Evolutionary conservation across 768 basidiomycete genomes (phyloP), one percentile per base, ranked within the genome.

Genomic region (Trametes punicea): DNA sequence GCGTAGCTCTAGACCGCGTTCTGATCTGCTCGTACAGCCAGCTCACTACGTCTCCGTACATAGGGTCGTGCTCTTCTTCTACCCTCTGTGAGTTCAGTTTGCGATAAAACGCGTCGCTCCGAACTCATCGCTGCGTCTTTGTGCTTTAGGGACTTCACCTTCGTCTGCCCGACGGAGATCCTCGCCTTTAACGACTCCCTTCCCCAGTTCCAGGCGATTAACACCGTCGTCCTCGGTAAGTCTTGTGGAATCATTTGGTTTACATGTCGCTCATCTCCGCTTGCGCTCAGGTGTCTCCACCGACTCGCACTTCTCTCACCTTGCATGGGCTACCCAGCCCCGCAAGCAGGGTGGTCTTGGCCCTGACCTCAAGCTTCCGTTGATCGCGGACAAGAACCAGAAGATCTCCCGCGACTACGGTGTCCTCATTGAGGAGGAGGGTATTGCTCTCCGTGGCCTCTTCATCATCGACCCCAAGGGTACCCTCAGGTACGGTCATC

Each of bases 131-230:
- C 34, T 10, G 34, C 44, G 26, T 21, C 18, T 51, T 27, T 42
- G 53, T 46, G 46, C 23, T 36, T 23, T 59, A 92, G 88, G 77
- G 88, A 90, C 67, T 92, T 90, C 72, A 91, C 90, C 34, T 90
- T 90, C 63, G 89, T 90, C 64, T 95, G 92, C 74, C 92, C 92
- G n/a, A 94, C 93, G 55, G 94, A 96, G 73, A 95, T 97, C 68
- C 81, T 95, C 44, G 94, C 93, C 1, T 97, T 94, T 81, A 93
- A 96, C 71, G 90, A 92, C 59, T 87, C 91, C 8, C 81, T 96
- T 29, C 68, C 82, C 48, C 77, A 80, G 59, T 93, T 96, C 77
- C 77, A 83, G 51, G 79, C 78, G 50, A 75, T 94, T 59, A 82
- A 85, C 69, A 85, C 90, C 25, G 77, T 76, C 34, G 86, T 96